phyloP scores from a whole-genome alignment of 2,329 filamentous ascomycete genomes.

The Arthrinium puccinioides region DNA sequence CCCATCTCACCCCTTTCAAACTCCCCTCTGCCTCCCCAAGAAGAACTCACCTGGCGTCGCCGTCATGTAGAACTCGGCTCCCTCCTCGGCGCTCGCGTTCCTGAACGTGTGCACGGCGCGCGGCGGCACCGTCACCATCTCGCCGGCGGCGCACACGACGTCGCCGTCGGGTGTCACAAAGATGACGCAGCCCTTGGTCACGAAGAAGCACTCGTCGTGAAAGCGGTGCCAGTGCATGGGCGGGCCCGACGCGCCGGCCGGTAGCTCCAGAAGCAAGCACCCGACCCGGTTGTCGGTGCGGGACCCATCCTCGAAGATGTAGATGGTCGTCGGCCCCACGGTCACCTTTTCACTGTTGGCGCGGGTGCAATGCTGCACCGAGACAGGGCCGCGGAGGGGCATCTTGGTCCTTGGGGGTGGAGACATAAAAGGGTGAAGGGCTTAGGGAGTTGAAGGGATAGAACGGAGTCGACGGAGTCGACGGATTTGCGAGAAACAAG shows the following conservation, averaged over 20 bases:
- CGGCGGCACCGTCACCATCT: constrained; percentile 27
- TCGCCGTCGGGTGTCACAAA: constrained; percentile 26
- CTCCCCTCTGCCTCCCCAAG: no score
- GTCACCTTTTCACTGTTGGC: constrained; percentile 21
- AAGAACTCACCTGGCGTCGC: constrained; percentile 22
- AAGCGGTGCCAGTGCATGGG: constrained; percentile 31
- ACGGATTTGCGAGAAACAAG: no score
- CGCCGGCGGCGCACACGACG: constrained; percentile 20
- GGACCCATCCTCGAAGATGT: constrained; percentile 26
- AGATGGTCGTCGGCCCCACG: constrained; percentile 25
- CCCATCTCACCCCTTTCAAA: not conserved
- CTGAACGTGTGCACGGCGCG: constrained; percentile 24
- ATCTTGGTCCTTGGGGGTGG: constrained; percentile 9
- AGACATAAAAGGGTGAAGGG: no score
- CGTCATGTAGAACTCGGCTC: constrained; percentile 28
- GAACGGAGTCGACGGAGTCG: no score
- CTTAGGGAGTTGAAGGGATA: no score
- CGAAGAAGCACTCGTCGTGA: constrained; percentile 28
- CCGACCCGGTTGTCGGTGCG: constrained; percentile 26
- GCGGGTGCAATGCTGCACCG: constrained; percentile 20
- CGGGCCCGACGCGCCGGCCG: constrained; percentile 22
- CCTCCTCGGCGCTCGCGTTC: constrained; percentile 24
- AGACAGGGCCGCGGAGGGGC: constrained; percentile 23
- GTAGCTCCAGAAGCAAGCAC: constrained; percentile 22
- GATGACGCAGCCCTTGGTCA: constrained; percentile 23